A percentile compares a stretch with the other conserved stretches of the same genome.
Evolutionary conservation across 2,329 filamentous ascomycete species (phyloP).

Genomic region (Cercospora sp.): DNA sequence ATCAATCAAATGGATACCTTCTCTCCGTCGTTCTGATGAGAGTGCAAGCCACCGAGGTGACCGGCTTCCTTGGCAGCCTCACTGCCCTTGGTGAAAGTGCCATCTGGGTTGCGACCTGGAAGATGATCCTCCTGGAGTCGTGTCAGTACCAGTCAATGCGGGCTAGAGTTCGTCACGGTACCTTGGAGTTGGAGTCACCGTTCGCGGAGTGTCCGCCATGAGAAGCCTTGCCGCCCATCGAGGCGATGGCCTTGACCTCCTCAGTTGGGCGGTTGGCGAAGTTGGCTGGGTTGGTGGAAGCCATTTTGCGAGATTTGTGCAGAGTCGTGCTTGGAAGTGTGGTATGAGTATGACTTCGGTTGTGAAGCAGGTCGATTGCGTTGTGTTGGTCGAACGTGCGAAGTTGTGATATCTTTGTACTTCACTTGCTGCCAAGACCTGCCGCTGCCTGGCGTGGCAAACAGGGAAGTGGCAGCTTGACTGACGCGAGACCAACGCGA

Average conservation of each 20-base stretch:
- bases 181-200: background rate
- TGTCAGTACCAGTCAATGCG: background rate
- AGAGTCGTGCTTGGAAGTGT: background rate
- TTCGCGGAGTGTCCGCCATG: slow-evolving; percentile 7
- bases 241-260: slow-evolving; percentile 51
- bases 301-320: slow-evolving; percentile 1
- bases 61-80: slow-evolving; percentile 29
- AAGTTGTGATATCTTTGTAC: background rate
- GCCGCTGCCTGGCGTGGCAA: slow-evolving; percentile 7
- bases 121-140: slow-evolving; percentile 6
- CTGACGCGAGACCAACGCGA: slow-evolving; percentile 7
- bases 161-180: background rate
- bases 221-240: slow-evolving; percentile 50
- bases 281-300: slow-evolving; percentile 47
- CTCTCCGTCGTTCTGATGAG: slow-evolving; percentile 7
- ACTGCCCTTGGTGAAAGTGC: slow-evolving; percentile 29
- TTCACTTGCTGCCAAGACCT: slow-evolving; percentile 3
- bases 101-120: slow-evolving; percentile 32
- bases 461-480: slow-evolving; percentile 7
- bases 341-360: background rate
- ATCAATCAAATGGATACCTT: background rate
- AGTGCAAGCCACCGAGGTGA: slow-evolving; percentile 28
- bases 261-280: slow-evolving; percentile 55
- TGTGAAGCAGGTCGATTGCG: background rate
- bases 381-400: background rate